A percentile compares a stretch with the other conserved stretches of the same genome.
Conservation (phyloP, 2,329 filamentous ascomycete species). For the Westerdykella aurantiaca region DNA sequence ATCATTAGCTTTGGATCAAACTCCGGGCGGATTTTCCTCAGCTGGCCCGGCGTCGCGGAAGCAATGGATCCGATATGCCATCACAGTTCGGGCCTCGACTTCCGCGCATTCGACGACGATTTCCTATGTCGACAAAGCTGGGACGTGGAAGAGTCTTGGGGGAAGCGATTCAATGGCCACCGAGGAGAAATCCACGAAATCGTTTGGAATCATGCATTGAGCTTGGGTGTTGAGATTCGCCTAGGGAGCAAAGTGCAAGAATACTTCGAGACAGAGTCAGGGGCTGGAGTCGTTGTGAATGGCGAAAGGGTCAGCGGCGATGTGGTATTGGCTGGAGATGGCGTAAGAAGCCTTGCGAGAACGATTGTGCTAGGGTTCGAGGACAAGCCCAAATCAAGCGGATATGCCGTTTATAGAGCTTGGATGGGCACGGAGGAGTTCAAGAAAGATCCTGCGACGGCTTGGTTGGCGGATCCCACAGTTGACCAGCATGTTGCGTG, state of each 20-base stretch:
- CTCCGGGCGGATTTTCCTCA: constrained; percentile 53
- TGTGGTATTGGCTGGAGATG: constrained; percentile 47
- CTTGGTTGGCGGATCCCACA: constrained; percentile 26
- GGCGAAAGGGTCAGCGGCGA: constrained; percentile 44
- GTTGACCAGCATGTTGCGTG: constrained; percentile 23
- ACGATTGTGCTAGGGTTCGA: constrained; percentile 47
- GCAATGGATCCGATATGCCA: constrained; percentile 49
- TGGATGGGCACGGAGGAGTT: constrained; percentile 28
- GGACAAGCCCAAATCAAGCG: constrained; percentile 47
- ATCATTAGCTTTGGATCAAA: constrained; percentile 58
- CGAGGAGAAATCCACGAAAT: constrained; percentile 54
- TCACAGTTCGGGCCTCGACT: constrained; percentile 49
- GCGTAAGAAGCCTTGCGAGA: constrained; percentile 46
- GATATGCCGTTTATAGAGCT: constrained; percentile 49
- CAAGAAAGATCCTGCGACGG: constrained; percentile 26
- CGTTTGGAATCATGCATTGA: constrained; percentile 51
- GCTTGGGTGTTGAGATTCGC: constrained; percentile 51
- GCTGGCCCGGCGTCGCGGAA: constrained; percentile 41
- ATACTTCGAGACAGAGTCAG: constrained; percentile 50
- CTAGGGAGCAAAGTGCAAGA: constrained; percentile 45
- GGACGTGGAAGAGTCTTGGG: constrained; percentile 27
- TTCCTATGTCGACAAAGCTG: constrained; percentile 51
- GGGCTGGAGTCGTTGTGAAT: constrained; percentile 47
- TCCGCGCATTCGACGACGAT: constrained; percentile 55
- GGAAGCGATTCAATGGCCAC: constrained; percentile 55